Percentiles rank a stretch among this genome's conserved stretches.
These are phyloP conservation scores for Penicillium sp. DNA, from an alignment of 2,329 filamentous ascomycete species.

Conservation along the genomic window DNA sequence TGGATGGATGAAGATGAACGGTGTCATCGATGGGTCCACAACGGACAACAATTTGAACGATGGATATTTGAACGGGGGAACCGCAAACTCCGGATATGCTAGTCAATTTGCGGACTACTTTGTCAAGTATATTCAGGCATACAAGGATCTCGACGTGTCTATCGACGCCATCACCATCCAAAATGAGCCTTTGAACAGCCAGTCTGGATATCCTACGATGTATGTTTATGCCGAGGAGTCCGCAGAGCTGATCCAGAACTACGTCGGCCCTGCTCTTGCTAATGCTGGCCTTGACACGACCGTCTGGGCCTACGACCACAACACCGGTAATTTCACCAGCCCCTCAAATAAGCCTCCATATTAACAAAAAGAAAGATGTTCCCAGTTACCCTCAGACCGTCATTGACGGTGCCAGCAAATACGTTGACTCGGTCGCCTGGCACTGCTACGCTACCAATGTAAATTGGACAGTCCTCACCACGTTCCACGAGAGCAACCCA, in stretches of 20 bases:
- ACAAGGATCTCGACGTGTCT: slow-evolving; percentile 29
- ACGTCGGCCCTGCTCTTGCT: slow-evolving; percentile 30
- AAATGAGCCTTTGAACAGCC: slow-evolving; percentile 43
- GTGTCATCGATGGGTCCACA: slow-evolving; percentile 27
- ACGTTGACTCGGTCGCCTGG: slow-evolving; percentile 38
- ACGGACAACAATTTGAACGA: slow-evolving; percentile 37
- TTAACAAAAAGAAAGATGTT: slow-evolving; percentile 20
- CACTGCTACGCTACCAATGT: slow-evolving; percentile 41
- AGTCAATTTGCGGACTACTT: slow-evolving; percentile 38
- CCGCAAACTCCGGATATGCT: slow-evolving; percentile 33
- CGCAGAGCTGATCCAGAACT: slow-evolving; percentile 32
- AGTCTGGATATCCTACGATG: slow-evolving; percentile 41
- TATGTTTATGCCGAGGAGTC: slow-evolving; percentile 39
- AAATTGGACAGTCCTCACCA: slow-evolving; percentile 36
- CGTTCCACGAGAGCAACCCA: slow-evolving; percentile 36
- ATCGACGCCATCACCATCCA: slow-evolving; percentile 41
- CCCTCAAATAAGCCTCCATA: background rate
- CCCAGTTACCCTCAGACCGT: slow-evolving; percentile 37
- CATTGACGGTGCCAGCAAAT: slow-evolving; percentile 28
- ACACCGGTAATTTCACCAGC: slow-evolving; percentile 28
- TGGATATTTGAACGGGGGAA: slow-evolving; percentile 25
- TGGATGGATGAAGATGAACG: slow-evolving; percentile 45
- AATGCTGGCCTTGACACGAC: slow-evolving; percentile 23
- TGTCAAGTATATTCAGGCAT: slow-evolving; percentile 40
- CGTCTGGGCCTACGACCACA: slow-evolving; percentile 42